Conservation (phyloP, 352 stramenopile species). For the Elongisporangium senticosum region DNA sequence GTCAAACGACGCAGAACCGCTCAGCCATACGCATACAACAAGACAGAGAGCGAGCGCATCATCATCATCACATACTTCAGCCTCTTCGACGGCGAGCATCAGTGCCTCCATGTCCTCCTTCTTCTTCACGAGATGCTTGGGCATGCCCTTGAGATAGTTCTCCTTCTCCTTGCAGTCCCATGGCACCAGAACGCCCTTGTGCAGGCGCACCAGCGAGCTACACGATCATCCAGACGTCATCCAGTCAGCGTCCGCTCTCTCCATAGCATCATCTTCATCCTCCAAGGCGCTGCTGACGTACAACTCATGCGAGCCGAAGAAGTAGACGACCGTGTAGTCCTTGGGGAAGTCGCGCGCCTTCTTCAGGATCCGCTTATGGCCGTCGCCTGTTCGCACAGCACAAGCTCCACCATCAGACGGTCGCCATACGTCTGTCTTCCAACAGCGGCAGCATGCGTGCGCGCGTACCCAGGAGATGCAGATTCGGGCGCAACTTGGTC, state of each 20-base stretch:
- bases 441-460: neutral
- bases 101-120: slow-evolving; percentile 45
- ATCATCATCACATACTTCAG: slow-evolving; percentile 20
- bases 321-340: slow-evolving; percentile 78
- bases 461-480: slow-evolving; percentile 50
- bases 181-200: slow-evolving; percentile 55
- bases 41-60: neutral
- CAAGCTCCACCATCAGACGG: neutral
- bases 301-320: slow-evolving; percentile 82
- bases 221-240: neutral
- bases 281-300: slow-evolving; percentile 22
- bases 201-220: slow-evolving; percentile 52
- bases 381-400: slow-evolving; percentile 28
- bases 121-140: slow-evolving; percentile 67
- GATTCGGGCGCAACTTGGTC: slow-evolving; percentile 58
- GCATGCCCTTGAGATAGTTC: slow-evolving; percentile 59
- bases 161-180: slow-evolving; percentile 77
- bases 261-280: neutral
- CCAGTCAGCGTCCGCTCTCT: neutral
- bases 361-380: slow-evolving; percentile 60
- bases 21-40: neutral
- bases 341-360: slow-evolving; percentile 69
- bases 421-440: neutral
- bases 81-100: slow-evolving; percentile 49
- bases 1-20: neutral